Evolutionary conservation across 306 rosid species (phyloP).

Genomic region (Trifolium repens): DNA sequence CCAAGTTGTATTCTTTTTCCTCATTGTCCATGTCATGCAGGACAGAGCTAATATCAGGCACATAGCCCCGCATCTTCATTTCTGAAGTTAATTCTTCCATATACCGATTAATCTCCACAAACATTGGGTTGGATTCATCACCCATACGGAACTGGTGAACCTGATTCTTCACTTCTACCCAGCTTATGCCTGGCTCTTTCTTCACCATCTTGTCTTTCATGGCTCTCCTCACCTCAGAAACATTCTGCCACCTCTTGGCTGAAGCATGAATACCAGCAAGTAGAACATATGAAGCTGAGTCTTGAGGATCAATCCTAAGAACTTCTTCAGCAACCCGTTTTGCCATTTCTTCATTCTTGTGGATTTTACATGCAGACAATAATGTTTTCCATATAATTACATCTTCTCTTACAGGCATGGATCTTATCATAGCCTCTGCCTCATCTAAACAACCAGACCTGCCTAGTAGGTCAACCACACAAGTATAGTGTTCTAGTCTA

Average conservation of each 20-base stretch:
- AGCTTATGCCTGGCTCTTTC: slow-evolving; percentile 86
- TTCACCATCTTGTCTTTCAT: slow-evolving; percentile 73
- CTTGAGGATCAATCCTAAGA: slow-evolving; percentile 74
- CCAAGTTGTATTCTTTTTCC: slow-evolving; percentile 80
- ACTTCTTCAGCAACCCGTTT: slow-evolving; percentile 73
- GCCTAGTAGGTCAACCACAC: slow-evolving; percentile 82
- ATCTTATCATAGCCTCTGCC: slow-evolving; percentile 78
- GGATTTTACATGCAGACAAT: slow-evolving; percentile 82
- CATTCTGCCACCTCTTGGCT: slow-evolving; percentile 79
- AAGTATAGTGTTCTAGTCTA: slow-evolving; percentile 79
- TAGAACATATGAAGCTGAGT: slow-evolving; percentile 77
- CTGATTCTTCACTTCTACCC: slow-evolving; percentile 80
- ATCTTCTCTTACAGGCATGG: slow-evolving; percentile 83
- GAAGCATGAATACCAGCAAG: slow-evolving; percentile 84
- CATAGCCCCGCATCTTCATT: slow-evolving; percentile 79
- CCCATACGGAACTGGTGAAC: slow-evolving; percentile 72
- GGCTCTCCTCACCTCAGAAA: slow-evolving; percentile 70
- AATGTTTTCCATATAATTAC: slow-evolving; percentile 87
- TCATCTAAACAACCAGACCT: slow-evolving; percentile 83
- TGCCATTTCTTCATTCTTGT: slow-evolving; percentile 80
- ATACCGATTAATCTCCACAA: slow-evolving; percentile 62
- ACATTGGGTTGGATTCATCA: slow-evolving; percentile 66
- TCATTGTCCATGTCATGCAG: slow-evolving; percentile 90
- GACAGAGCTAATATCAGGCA: slow-evolving; percentile 73
- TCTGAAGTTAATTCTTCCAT: slow-evolving; percentile 71